phyloP scores from a whole-genome alignment of 2,329 filamentous ascomycete species.

The Pyricularia pennisetigena region DNA sequence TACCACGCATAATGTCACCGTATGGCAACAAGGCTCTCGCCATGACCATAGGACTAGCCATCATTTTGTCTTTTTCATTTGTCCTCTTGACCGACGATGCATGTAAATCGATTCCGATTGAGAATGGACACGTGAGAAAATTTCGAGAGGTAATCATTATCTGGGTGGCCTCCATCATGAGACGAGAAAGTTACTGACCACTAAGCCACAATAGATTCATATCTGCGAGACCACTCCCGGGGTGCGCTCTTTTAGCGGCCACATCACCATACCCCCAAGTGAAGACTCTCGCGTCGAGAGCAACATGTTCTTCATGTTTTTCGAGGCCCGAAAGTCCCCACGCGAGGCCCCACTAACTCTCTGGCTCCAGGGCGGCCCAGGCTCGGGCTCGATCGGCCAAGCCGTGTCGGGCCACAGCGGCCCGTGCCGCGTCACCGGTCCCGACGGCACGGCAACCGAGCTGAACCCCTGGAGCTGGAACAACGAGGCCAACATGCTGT shows the following conservation, averaged over 20 bases:
- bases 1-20: not conserved
- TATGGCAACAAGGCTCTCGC: not conserved
- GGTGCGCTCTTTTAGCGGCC: constrained; percentile 46
- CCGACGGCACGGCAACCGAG: constrained; percentile 2
- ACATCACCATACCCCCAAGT: constrained; percentile 39
- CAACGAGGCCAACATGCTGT: constrained; percentile 50
- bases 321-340: constrained; percentile 21
- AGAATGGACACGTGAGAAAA: not conserved
- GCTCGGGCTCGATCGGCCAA: constrained; percentile 39
- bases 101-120: not conserved
- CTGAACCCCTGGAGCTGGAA: constrained; percentile 51
- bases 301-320: constrained; percentile 34
- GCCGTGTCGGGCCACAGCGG: constrained; percentile 42
- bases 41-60: not conserved
- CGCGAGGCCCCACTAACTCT: constrained; percentile 33
- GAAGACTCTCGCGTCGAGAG: constrained; percentile 13
- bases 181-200: not conserved
- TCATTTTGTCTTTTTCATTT: not conserved
- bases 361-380: constrained; percentile 52
- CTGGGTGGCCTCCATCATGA: not conserved
- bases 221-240: constrained; percentile 48
- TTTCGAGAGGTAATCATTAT: not conserved
- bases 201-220: constrained; percentile 29
- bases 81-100: not conserved
- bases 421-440: constrained; percentile 25